Base-by-base conservation (phyloP, 179 eudicot species). In the Amaranthus tricolor region DNA sequence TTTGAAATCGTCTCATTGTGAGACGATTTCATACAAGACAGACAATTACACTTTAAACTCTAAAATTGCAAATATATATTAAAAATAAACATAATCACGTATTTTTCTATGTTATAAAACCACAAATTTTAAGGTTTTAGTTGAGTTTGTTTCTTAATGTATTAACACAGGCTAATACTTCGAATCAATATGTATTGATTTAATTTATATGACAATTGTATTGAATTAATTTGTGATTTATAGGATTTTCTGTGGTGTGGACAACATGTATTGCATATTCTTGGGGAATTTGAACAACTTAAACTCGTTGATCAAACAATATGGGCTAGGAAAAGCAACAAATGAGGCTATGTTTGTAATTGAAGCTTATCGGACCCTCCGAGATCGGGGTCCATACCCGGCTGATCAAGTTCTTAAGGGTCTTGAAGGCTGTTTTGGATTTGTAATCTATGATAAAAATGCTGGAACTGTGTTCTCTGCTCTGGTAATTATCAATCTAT, bases 361-460 rank as follows among this genome's bases (percentile, higher is more conserved):
- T 10, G 92, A 92, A 71, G 97, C 97, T 56, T 92, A 92, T 72
- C 82, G 89, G 72, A 92, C 97, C 70, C 97, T 92, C 68, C 85
- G 97, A 6, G 97, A 92, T 82, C 85, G 97, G 0, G 90, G 97
- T 31, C 97, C 97, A 8, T 87, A 90, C 85, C 97, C 96, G 72
- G 96, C 88, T 74, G 88, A 92, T 67, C 90, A 83, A 73, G 96
- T 92, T 72, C 85, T 92, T 66, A 86, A 84, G 80, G 97, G 86
- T 54, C 90, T 92, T 76, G 97, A 92, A 7, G 97, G 97, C 8
- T 86, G 87, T 67, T 92, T 88, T 77, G 97, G 90, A 20, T 92
- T 92, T 81, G 90, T 92, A 64, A 61, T 92, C 81, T 90, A 71
- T 83, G 97, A 92, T 72, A 80, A 78, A 71, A 85, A 80, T 82